Evolutionary conservation across 2,329 filamentous ascomycete genomes (phyloP).

Genomic region (Trichoderma asperellum): DNA sequence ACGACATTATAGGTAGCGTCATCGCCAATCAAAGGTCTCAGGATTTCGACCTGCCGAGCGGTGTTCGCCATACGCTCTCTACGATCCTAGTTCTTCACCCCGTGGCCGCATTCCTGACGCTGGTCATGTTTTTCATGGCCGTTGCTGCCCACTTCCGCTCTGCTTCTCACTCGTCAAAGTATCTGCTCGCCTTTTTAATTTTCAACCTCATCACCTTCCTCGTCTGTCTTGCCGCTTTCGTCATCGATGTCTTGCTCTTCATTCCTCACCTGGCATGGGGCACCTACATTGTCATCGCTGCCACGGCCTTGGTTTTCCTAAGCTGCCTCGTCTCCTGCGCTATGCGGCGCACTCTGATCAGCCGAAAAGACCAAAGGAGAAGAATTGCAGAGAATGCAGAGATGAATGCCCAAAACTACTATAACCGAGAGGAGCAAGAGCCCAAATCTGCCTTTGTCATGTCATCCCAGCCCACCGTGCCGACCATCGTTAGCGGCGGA

Average conservation of each 20-base stretch:
- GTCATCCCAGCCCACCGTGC: slow-evolving; percentile 61
- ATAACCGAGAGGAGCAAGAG: slow-evolving; percentile 67
- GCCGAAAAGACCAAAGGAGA: slow-evolving; percentile 89
- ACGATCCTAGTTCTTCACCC: slow-evolving; percentile 91
- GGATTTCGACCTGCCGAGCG: slow-evolving; percentile 60
- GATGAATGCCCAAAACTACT: slow-evolving; percentile 95
- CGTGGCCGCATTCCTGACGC: slow-evolving; percentile 80
- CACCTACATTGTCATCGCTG: slow-evolving; percentile 87
- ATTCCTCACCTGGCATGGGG: slow-evolving; percentile 94
- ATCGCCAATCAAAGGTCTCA: slow-evolving; percentile 38
- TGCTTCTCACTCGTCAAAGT: slow-evolving; percentile 87
- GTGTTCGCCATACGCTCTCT: slow-evolving; percentile 69
- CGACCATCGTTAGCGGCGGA: slow-evolving; percentile 61
- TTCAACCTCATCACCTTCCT: slow-evolving; percentile 84
- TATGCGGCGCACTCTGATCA: slow-evolving; percentile 90
- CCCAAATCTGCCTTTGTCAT: slow-evolving; percentile 50
- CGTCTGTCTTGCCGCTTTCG: slow-evolving; percentile 81
- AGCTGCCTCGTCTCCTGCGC: slow-evolving; percentile 87
- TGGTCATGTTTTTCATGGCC: slow-evolving; percentile 82
- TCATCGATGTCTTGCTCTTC: slow-evolving; percentile 92
- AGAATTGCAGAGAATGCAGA: slow-evolving; percentile 92
- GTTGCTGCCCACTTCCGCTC: slow-evolving; percentile 82
- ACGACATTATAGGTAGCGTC: slow-evolving; percentile 32
- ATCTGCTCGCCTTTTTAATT: slow-evolving; percentile 82
- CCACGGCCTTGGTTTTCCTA: slow-evolving; percentile 81